A percentile compares a stretch with the other conserved stretches of the same genome.
phyloP scores from a whole-genome alignment of 768 basidiomycete genomes.

The Boletus rubescentipes region DNA sequence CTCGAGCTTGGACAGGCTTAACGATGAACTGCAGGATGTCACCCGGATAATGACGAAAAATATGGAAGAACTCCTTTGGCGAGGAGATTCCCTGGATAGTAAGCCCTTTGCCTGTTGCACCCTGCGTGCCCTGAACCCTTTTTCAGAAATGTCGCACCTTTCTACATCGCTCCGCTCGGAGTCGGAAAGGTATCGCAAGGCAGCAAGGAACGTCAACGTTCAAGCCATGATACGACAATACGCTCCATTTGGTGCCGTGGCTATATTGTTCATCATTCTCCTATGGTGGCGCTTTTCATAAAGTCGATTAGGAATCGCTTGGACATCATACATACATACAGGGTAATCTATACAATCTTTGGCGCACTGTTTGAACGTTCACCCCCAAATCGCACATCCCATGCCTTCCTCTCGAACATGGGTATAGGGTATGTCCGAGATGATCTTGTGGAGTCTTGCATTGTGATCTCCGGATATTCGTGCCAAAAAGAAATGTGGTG shows the following conservation, averaged over 20 bases:
- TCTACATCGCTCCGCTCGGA: constrained; percentile 93
- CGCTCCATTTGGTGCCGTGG: constrained; percentile 85
- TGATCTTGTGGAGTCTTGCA: background rate
- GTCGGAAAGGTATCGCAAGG: constrained; percentile 96
- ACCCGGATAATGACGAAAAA: constrained; percentile 99
- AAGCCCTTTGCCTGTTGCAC: constrained; percentile 31
- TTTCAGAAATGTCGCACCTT: constrained; percentile 91
- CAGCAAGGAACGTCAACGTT: constrained; percentile 91
- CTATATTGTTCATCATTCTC: constrained; percentile 73
- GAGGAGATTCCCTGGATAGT: constrained; percentile 97
- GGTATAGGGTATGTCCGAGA: background rate
- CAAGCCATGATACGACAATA: constrained; percentile 95
- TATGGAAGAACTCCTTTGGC: constrained; percentile 98
- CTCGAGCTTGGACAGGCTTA: constrained; percentile 80
- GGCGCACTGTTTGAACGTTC: background rate
- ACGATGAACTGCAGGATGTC: constrained; percentile 96
- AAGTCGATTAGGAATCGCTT: constrained; percentile 17
- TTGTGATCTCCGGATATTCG: background rate
- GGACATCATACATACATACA: constrained; percentile 25
- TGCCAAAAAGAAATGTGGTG: background rate
- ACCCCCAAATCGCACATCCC: background rate
- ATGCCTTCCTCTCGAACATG: background rate
- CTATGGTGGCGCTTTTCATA: constrained; percentile 78
- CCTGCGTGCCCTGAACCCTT: background rate
- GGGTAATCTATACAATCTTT: constrained; percentile 29